Evolutionary conservation across 345 rosid species (phyloP), one percentile per base, ranked within the genome.

Genomic region (Citrus australasica): DNA sequence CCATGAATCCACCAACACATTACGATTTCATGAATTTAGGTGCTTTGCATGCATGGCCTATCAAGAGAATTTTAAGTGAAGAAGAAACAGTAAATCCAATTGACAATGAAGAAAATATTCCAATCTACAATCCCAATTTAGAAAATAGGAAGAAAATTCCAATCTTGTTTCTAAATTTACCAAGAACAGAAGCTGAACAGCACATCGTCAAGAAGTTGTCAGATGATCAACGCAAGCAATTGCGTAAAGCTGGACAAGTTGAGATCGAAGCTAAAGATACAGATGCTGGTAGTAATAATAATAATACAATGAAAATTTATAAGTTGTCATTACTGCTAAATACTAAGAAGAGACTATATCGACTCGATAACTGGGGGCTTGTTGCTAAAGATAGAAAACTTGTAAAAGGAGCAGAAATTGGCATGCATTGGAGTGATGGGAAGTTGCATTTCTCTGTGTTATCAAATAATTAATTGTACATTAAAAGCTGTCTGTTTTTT

Each of bases 21-120:
- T 68, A 68, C n/a, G 55, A 68, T 68, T 68, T 68, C 72, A 7
- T 68, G 72, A 68, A 68, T 7, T 40, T 68, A 68, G 32, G 56
- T 19, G 19, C 24, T 40, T 24, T n/a, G 10, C 55, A 68, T 68
- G 21, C 30, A 19, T 68, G 72, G 72, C 72, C 71, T 14, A 68
- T 68, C 55, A 38, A 40, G 24, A 68, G 13, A n/a, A 13, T 9
- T 22, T n/a, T 68, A 38, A 40, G 32, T 13, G 55, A 38, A 24
- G 28, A 38, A 37, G 72, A 68, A 40, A 28, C 32, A 68, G 30
- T 32, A 68, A 40, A 68, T 68, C 30, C 55, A 37, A 46, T 46
- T 46, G 51, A 46, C 51, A 46, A 13, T 3, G 51, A 46, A 13
- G 51, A 4, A 46, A 46, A 46, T 46, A 46, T 46, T 46, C 5